Evolutionary conservation across 495 filamentous ascomycete species (phyloP).

Genomic region (Parathielavia hyrcaniae): DNA sequence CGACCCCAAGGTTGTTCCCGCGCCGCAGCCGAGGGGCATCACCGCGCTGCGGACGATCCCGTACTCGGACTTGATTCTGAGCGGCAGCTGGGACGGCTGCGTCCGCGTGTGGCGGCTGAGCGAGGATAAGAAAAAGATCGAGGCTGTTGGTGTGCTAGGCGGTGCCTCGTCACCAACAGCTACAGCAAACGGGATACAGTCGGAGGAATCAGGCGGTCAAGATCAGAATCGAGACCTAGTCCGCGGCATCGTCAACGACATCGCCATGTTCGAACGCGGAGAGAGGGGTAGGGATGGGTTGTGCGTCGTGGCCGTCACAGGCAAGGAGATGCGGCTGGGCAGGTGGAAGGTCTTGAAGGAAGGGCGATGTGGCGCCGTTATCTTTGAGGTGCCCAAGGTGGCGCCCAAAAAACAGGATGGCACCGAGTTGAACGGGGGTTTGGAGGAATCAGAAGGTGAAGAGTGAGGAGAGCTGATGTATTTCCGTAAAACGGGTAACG

Average conservation of each 20-base stretch:
- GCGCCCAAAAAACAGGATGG: slow-evolving; percentile 28
- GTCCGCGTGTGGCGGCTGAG: slow-evolving; percentile 80
- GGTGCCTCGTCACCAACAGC: slow-evolving; percentile 5
- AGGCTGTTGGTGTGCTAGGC: slow-evolving; percentile 62
- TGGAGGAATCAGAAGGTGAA: slow-evolving; percentile 13
- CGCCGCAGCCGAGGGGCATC: slow-evolving; percentile 75
- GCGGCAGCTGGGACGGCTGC: slow-evolving; percentile 88
- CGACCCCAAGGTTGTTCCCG: slow-evolving; percentile 48
- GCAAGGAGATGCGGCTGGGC: slow-evolving; percentile 78
- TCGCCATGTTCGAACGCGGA: slow-evolving; percentile 73
- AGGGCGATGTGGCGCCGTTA: slow-evolving; percentile 68
- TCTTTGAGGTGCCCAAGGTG: slow-evolving; percentile 64
- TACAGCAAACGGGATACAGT: slow-evolving; percentile 6
- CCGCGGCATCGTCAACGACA: slow-evolving; percentile 76
- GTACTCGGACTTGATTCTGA: slow-evolving; percentile 79
- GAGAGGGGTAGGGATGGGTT: slow-evolving; percentile 64
- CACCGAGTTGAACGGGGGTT: slow-evolving; percentile 22
- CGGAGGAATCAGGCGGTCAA: neutral
- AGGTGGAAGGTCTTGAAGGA: slow-evolving; percentile 58
- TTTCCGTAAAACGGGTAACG: neutral
- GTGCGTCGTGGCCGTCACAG: slow-evolving; percentile 73
- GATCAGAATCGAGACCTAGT: slow-evolving; percentile 29
- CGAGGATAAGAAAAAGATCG: slow-evolving; percentile 73
- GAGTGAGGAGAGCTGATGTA: neutral
- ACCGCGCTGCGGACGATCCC: slow-evolving; percentile 81